These are phyloP conservation scores for Bertia moriformis DNA, from an alignment of 2,329 filamentous ascomycete genomes.

Conservation along the genomic window DNA sequence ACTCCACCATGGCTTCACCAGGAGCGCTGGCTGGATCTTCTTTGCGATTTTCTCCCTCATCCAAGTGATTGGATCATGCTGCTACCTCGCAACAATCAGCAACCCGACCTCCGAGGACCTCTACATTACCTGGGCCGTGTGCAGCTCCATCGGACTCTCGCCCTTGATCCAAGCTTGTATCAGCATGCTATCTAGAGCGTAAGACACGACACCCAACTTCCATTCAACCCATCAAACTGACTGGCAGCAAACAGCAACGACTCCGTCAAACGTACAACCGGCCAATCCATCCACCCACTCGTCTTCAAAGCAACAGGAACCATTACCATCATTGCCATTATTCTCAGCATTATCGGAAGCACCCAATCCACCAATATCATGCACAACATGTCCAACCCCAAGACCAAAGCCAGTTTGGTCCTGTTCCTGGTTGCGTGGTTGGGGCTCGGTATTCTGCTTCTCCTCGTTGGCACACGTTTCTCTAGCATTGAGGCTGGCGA, in stretches of 20 bases:
- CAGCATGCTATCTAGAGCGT: constrained; percentile 13
- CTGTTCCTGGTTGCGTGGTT: constrained; percentile 5
- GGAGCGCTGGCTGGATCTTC: constrained; percentile 13
- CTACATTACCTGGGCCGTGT: constrained; percentile 9
- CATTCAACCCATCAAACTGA: constrained; percentile 1
- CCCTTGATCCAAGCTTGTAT: constrained; percentile 12
- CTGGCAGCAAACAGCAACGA: constrained; percentile 5
- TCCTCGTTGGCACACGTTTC: constrained; percentile 5
- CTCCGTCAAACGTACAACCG: constrained; percentile 4
- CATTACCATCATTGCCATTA: constrained; percentile 8
- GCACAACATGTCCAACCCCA: constrained; percentile 4
- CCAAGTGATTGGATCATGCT: constrained; percentile 12
- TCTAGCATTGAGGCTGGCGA: constrained; percentile 6
- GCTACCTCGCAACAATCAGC: constrained; percentile 9
- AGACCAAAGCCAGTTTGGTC: constrained; percentile 5
- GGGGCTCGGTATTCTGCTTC: constrained; percentile 8
- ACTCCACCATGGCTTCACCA: constrained; percentile 11
- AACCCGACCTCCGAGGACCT: constrained; percentile 6
- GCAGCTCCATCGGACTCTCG: constrained; percentile 13
- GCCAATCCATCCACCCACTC: not conserved
- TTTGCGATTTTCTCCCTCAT: constrained; percentile 12
- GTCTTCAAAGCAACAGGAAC: constrained; percentile 4
- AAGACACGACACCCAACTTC: constrained; percentile 4
- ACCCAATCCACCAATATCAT: constrained; percentile 4
- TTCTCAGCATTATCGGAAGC: constrained; percentile 11